Evolutionary conservation across 495 filamentous ascomycete species (phyloP), one percentile per base, ranked within the genome.

Genomic region (Gamarada debralockiae): DNA sequence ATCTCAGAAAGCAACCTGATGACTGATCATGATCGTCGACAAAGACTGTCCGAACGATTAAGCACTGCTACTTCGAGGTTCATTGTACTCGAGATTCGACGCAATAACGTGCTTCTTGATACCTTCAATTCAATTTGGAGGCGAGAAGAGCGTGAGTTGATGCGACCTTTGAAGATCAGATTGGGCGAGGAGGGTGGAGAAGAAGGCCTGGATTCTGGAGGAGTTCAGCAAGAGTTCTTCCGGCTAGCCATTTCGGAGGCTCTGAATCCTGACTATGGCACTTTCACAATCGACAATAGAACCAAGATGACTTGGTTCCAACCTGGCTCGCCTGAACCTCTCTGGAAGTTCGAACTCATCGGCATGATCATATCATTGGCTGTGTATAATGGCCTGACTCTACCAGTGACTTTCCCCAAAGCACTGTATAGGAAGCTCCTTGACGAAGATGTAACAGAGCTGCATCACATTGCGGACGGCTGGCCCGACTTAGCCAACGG

Each of bases 211-310:
- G 93, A 98, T 68, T 87, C 91, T 50, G 93, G 93, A 48, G 93
- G 93, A 44, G 90, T 97, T 3, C 90, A 95, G 55, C 91, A 92
- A 63, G 93, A 98, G 53, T 97, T 96, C 68, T 97, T 98, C 71
- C 82, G 87, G 27, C 61, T 96, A 33, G 81, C 87, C 46, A 81
- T 95, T 58, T 80, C 74, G 4, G 85, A 95, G 61, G 86, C 84
- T 2, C 70, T 97, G 22, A 75, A 89, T 63, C 82, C 89, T 9
- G 76, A 85, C 34, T 87, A 86, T 57, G 91, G 58, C 48, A 66
- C 70, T 62, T 97, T 97, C 66, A 84, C 84, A 0, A 79, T 85
- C 44, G 89, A 97, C 61, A 69, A 77, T 3, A 70, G 77, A 36
- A 89, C 86, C 0, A 80, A 81, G 20, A 83, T 90, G 73, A 84